Conservation (phyloP, 192 early-diverging fungal species). For the Coemansia guatemalensis region DNA sequence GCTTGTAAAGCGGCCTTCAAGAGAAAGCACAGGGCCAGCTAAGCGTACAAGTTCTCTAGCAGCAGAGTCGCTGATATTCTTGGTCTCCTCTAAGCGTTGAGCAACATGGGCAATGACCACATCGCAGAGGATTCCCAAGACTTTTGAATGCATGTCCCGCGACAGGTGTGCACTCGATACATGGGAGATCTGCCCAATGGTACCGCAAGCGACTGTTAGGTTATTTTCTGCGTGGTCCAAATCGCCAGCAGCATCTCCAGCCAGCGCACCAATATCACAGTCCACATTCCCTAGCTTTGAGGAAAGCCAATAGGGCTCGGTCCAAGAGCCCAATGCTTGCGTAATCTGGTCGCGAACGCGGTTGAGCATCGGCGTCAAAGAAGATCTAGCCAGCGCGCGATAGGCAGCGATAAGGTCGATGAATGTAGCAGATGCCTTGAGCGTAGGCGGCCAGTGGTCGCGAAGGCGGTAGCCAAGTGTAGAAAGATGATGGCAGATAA, state of each 20-base stretch:
- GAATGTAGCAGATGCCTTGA: slow-evolving; percentile 35
- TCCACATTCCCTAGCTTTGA: not conserved
- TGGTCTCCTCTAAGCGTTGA: slow-evolving; percentile 18
- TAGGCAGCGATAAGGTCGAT: slow-evolving; percentile 40
- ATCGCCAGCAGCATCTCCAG: not conserved
- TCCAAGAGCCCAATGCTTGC: slow-evolving; percentile 28
- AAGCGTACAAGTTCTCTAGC: slow-evolving; percentile 33
- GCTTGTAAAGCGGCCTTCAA: slow-evolving; percentile 18
- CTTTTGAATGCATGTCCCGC: slow-evolving; percentile 14
- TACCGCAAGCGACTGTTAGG: slow-evolving; percentile 26
- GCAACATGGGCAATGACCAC: slow-evolving; percentile 15
- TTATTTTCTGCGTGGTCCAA: slow-evolving; percentile 16
- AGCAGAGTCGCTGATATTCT: slow-evolving; percentile 10
- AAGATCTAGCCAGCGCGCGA: slow-evolving; percentile 26
- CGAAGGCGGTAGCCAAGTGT: slow-evolving; percentile 31
- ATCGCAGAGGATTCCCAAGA: slow-evolving; percentile 28
- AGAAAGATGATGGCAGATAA: slow-evolving; percentile 38
- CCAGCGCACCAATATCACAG: not conserved
- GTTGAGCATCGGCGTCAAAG: slow-evolving; percentile 23
- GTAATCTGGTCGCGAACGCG: slow-evolving; percentile 14
- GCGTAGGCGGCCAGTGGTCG: slow-evolving; percentile 27
- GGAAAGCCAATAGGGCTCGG: slow-evolving; percentile 9
- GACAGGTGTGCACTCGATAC: slow-evolving; percentile 22
- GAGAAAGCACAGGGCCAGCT: slow-evolving; percentile 15
- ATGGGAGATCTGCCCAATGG: slow-evolving; percentile 20